Percentiles rank a stretch among this genome's conserved stretches.
phyloP scores from a whole-genome alignment of 345 rosid species.

The Salix purpurea region DNA sequence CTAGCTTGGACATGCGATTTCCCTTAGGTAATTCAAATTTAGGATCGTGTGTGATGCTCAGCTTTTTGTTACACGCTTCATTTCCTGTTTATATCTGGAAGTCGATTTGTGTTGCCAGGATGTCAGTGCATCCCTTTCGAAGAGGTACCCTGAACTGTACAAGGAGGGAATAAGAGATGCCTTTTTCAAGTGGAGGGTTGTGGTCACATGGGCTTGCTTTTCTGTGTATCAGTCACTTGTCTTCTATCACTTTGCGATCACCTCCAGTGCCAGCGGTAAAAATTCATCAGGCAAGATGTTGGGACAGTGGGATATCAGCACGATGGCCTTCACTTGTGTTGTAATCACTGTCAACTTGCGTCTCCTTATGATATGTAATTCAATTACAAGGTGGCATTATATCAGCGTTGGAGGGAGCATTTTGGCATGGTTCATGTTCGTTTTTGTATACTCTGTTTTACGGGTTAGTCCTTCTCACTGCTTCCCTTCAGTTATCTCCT shows the following conservation, averaged over 20 bases:
- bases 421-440: slow-evolving; percentile 76
- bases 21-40: not conserved
- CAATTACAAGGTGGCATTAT: slow-evolving; percentile 89
- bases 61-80: not conserved
- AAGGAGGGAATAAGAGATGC: slow-evolving; percentile 82
- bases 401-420: slow-evolving; percentile 90
- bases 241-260: slow-evolving; percentile 59
- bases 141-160: slow-evolving; percentile 91
- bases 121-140: slow-evolving; percentile 91
- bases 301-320: slow-evolving; percentile 98
- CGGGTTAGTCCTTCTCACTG: slow-evolving; percentile 20
- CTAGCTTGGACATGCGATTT: not conserved
- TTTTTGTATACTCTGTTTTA: slow-evolving; percentile 66
- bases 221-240: slow-evolving; percentile 88
- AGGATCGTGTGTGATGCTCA: not conserved
- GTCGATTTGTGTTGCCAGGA: slow-evolving; percentile 49
- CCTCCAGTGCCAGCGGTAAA: slow-evolving; percentile 53
- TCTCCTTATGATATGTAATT: slow-evolving; percentile 88
- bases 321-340: slow-evolving; percentile 90
- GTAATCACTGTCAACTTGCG: slow-evolving; percentile 91
- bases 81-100: not conserved
- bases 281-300: slow-evolving; percentile 76
- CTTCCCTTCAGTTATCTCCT: not conserved
- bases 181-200: slow-evolving; percentile 89
- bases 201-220: slow-evolving; percentile 80